Evolutionary conservation across 306 rosid species (phyloP).

Genomic region (Castanea crenata): DNA sequence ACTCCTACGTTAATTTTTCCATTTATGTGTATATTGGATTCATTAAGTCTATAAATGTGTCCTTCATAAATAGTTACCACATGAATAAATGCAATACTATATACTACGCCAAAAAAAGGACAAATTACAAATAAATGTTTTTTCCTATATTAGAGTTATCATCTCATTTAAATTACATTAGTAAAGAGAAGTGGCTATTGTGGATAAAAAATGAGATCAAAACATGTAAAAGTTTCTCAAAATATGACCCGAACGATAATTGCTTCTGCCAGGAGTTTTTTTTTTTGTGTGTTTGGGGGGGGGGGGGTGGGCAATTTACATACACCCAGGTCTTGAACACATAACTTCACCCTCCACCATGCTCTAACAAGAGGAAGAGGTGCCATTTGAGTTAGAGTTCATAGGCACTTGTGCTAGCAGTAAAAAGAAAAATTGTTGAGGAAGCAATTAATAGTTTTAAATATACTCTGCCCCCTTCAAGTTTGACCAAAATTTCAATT

Average conservation of each 20-base stretch:
- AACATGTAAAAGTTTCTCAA: neutral
- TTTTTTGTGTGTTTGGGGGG: too few species aligned
- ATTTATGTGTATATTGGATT: neutral
- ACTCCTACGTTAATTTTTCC: neutral
- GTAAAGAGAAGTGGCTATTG: neutral
- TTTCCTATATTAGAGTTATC: neutral
- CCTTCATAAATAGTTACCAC: neutral
- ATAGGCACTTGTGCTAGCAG: too few species aligned
- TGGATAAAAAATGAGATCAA: neutral
- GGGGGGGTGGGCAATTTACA: too few species aligned
- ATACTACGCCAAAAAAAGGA: neutral
- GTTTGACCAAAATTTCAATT: neutral
- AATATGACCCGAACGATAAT: neutral
- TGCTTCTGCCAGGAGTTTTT: neutral
- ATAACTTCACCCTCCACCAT: too few species aligned
- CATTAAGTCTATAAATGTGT: neutral
- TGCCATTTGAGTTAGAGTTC: too few species aligned
- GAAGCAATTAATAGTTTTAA: neutral
- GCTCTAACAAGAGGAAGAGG: too few species aligned
- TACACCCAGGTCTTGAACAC: too few species aligned
- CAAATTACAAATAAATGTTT: neutral
- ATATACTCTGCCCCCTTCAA: neutral
- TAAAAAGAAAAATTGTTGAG: neutral
- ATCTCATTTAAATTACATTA: neutral
- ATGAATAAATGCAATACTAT: neutral